Percentiles rank a stretch among this genome's conserved stretches.
Evolutionary conservation across 2,329 filamentous ascomycete genomes (phyloP).

Genomic region (Phialocephala subalpina): DNA sequence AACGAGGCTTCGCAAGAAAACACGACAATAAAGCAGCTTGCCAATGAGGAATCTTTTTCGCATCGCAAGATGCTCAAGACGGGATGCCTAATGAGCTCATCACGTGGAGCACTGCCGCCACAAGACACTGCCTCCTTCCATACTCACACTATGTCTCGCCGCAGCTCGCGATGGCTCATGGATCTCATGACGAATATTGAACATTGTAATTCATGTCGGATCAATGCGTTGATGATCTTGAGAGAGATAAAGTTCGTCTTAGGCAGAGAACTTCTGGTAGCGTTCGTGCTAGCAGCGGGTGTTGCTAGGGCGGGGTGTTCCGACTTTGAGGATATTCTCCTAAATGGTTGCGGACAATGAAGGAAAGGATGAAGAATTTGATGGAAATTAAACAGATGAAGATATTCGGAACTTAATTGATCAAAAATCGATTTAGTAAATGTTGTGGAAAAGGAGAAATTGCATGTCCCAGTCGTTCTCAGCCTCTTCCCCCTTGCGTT

Average conservation of each 20-base stretch:
- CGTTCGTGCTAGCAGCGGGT: neutral
- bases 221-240: neutral
- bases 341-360: neutral
- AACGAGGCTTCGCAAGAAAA: too few species aligned
- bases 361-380: neutral
- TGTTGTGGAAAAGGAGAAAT: neutral
- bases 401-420: neutral
- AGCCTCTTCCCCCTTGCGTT: neutral
- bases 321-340: neutral
- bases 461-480: neutral
- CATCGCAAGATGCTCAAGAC: neutral
- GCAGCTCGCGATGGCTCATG: neutral
- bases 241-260: neutral
- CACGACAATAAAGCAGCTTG: neutral
- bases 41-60: neutral
- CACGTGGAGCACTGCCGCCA: constrained; percentile 5
- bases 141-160: neutral
- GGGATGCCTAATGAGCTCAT: neutral
- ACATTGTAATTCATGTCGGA: neutral
- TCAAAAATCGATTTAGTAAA: neutral
- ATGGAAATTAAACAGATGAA: neutral
- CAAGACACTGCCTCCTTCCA: neutral
- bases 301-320: neutral
- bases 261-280: neutral
- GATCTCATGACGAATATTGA: neutral